Conservation (phyloP, 306 rosid genomes). For the Medicago arabica region DNA sequence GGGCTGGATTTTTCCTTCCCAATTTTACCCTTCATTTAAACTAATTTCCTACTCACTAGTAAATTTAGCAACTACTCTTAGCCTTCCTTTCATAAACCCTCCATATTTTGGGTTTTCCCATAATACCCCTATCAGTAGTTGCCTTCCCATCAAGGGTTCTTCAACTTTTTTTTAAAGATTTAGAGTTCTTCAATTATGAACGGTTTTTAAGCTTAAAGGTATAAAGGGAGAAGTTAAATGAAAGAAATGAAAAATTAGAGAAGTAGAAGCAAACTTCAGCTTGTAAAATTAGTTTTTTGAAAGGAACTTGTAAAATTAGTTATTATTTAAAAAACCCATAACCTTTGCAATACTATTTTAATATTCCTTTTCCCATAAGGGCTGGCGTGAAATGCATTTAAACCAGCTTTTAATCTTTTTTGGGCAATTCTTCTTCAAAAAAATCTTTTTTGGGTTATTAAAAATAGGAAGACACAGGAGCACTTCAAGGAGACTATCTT, state of each 20-base stretch:
- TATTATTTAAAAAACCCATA: neutral
- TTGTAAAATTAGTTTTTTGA: neutral
- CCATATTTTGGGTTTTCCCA: too few species aligned
- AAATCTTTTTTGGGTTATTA: neutral
- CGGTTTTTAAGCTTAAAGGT: neutral
- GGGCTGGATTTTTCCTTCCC: too few species aligned
- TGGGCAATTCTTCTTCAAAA: too few species aligned
- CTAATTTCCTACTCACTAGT: too few species aligned
- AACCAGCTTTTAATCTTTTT: constrained; percentile 7
- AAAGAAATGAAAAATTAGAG: constrained; percentile 9
- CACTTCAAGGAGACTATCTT: constrained; percentile 31
- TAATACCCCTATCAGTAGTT: too few species aligned
- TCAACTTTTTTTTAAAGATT: too few species aligned
- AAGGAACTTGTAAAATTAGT: neutral
- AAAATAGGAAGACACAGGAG: constrained; percentile 27
- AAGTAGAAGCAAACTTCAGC: constrained; percentile 13
- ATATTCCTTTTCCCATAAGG: neutral
- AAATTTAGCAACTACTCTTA: too few species aligned
- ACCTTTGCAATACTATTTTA: neutral
- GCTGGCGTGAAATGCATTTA: neutral
- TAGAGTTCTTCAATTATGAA: neutral
- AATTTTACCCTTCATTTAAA: too few species aligned
- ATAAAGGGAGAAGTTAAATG: neutral
- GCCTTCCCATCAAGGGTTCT: too few species aligned
- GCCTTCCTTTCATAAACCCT: too few species aligned